Evolutionary conservation across 2,329 filamentous ascomycete genomes (phyloP).

Genomic region (Cladosporium sp.): DNA sequence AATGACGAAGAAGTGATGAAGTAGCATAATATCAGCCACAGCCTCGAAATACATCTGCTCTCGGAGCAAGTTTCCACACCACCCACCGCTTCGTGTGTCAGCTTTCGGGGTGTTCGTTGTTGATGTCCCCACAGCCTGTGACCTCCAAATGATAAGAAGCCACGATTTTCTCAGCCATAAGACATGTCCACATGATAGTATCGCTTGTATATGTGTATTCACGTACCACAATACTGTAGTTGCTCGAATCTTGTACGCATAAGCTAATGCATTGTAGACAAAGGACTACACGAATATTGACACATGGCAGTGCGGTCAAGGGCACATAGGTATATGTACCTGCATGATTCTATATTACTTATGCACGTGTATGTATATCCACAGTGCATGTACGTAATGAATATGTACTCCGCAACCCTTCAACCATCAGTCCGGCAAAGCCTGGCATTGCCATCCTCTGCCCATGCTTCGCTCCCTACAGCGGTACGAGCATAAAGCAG

Average conservation of each 20-base stretch:
- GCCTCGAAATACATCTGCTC: background rate
- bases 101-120: background rate
- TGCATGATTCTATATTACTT: too few species aligned
- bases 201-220: background rate
- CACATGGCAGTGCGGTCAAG: too few species aligned
- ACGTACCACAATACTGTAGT: background rate
- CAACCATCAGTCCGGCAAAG: slow-evolving; percentile 9
- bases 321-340: too few species aligned
- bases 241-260: background rate
- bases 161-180: too few species aligned
- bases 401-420: too few species aligned
- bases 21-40: background rate
- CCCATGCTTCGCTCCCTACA: slow-evolving; percentile 20
- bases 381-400: too few species aligned
- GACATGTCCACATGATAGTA: background rate
- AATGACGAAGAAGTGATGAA: background rate
- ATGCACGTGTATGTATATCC: too few species aligned
- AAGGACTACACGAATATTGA: too few species aligned
- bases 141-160: too few species aligned
- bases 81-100: background rate
- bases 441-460: slow-evolving; percentile 1
- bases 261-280: too few species aligned
- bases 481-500: slow-evolving; percentile 15
- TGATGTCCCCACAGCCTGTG: too few species aligned
- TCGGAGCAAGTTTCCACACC: background rate